Base-by-base conservation (phyloP, 805 yeast species). In the Wickerhamomyces sydowiorum region DNA sequence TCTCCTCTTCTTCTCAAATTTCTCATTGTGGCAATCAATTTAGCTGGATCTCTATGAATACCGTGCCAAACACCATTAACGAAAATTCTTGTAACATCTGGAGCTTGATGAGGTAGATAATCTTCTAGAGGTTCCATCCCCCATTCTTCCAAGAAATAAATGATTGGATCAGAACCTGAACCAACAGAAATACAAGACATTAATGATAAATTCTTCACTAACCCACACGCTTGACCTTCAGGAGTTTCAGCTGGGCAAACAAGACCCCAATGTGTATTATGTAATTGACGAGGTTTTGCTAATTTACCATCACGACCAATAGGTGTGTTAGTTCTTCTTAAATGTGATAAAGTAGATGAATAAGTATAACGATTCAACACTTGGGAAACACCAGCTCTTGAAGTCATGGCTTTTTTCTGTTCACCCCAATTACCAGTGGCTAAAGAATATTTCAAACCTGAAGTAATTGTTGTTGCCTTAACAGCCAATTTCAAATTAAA, bases 361-460 rank as follows among this genome's bases (percentile, higher is more conserved):
- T 93, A 93, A 6, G 99, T 93, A 69, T 93, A 93, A 70, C 99
- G 80, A 66, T 93, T 93, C 66, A 93, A 76, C 52, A 93, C 99
- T 73, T 93, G 99, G 22, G 98, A 91, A 37, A 95, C 99, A 78
- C 99, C 99, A 6, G 99, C 99, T 65, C 96, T 83, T 17, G 97
- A 82, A 47, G 93, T 82, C 99, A 93, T 93, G 13, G 98, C 97
- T 66, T 93, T 93, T 82, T 90, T 91, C 65, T 93, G 99, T 67
- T 93, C 99, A 72, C 99, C 99, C 99, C 99, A 93, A 71, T 93
- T 93, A 75, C 99, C 99, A 14, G 99, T 93, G 41, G 99, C 99
- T 59, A 93, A 75, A 31, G 99, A 93, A 67, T 93, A 93, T 62
- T 95, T 86, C 66, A 93, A 77, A 62, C 99, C 99, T 47, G 95